Base-by-base conservation (phyloP, 1,139 yeast species). In the Kluyveromyces marxianus region DNA sequence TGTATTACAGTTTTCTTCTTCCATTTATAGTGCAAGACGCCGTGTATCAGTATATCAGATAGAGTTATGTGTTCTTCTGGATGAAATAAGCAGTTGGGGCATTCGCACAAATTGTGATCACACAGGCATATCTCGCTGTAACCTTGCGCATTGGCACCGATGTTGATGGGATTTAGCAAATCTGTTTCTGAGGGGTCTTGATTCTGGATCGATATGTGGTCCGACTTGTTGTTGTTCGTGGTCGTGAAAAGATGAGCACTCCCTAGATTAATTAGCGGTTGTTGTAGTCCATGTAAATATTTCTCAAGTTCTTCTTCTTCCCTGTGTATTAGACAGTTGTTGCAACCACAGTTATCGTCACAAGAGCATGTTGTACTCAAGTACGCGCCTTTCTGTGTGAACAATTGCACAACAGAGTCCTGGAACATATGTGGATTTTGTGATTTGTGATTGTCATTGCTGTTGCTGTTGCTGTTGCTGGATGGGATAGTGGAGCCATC, bases 281-380 rank as follows among this genome's bases (percentile, higher is more conserved):
- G 58, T 6, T 62, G 61, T 36, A 60, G 56, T 39, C 54, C 52
- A 39, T 54, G 54, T n/a, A 63, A 57, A 42, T 60, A 63, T 7
- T 45, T 37, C 26, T 55, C 54, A 21, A 63, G 40, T 48, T 63
- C 67, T 14, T 56, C 60, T 41, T 63, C 67, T 44, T 59, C 57
- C 47, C 68, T 55, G 46, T 63, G 68, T 6, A 63, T 54, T 24
- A 63, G 42, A 48, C 68, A 63, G 38, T 62, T 62, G n/a, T 55
- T 52, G 47, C 67, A 63, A 35, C 43, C 54, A 47, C 68, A 63
- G 30, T 53, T 49, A 38, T 57, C 64, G 4, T 52, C 53, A 50
- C 68, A 63, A 6, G 63, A 55, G 48, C 67, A 63, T 26, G 59
- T 55, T 1, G 66, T 57, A 43, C 66, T 62, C 39, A 63, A 45